Evolutionary conservation across 2,329 filamentous ascomycete genomes (phyloP).

Genomic region (Sarocladium kiliense): DNA sequence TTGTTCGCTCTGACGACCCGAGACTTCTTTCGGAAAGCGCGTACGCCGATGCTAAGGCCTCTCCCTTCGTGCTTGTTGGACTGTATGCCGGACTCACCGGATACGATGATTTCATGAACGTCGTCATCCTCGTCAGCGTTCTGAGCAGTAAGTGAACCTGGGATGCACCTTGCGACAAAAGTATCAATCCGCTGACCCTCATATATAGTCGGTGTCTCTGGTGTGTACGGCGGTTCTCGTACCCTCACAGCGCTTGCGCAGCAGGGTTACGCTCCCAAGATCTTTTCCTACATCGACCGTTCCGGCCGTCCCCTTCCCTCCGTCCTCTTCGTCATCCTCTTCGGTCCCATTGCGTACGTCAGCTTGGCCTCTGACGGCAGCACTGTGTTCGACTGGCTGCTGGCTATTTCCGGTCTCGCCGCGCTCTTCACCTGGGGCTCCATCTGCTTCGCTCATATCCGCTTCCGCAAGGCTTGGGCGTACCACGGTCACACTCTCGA

Average conservation of each 20-base stretch:
- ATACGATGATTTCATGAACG: slow-evolving; percentile 45
- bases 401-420: slow-evolving; percentile 55
- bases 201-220: slow-evolving; percentile 44
- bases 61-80: slow-evolving; percentile 43
- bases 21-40: slow-evolving; percentile 30
- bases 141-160: slow-evolving; percentile 17
- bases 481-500: slow-evolving; percentile 55
- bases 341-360: slow-evolving; percentile 40
- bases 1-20: slow-evolving; percentile 32
- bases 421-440: slow-evolving; percentile 61
- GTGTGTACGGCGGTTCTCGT: slow-evolving; percentile 47
- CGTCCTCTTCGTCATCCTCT: slow-evolving; percentile 34
- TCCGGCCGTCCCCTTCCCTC: slow-evolving; percentile 43
- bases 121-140: slow-evolving; percentile 45
- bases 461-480: slow-evolving; percentile 56
- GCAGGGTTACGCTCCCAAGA: slow-evolving; percentile 44
- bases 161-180: no score
- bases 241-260: slow-evolving; percentile 47
- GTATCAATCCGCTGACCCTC: neutral
- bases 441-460: slow-evolving; percentile 59
- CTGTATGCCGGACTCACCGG: slow-evolving; percentile 39
- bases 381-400: slow-evolving; percentile 56
- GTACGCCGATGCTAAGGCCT: slow-evolving; percentile 29
- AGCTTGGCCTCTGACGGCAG: slow-evolving; percentile 36
- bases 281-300: slow-evolving; percentile 46